Percentiles rank a stretch among this genome's conserved stretches.
These are phyloP conservation scores for Otatea glauca DNA, from an alignment of 176 grass and related monocot genomes.

Conservation along the genomic window DNA sequence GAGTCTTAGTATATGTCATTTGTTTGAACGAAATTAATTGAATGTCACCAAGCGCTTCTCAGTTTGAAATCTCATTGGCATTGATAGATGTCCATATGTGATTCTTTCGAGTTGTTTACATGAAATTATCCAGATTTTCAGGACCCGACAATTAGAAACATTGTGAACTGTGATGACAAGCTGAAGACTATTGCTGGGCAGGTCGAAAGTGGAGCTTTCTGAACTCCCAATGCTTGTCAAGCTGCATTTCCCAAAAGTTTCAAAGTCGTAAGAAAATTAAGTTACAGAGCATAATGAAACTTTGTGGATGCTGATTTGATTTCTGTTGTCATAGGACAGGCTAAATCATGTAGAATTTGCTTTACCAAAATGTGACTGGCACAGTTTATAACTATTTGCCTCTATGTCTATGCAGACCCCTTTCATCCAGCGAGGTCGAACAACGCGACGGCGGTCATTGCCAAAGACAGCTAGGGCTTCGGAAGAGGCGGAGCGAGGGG, in stretches of 20 bases:
- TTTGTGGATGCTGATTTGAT: constrained; percentile 24
- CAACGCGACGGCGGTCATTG: no score
- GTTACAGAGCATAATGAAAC: not conserved
- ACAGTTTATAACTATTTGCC: not conserved
- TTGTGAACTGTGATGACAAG: constrained; percentile 90
- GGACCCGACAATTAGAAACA: constrained; percentile 76
- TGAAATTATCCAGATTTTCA: constrained; percentile 51
- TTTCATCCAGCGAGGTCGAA: no score
- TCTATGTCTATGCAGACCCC: not conserved
- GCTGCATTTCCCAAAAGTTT: constrained; percentile 62
- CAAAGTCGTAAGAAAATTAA: constrained; percentile 6
- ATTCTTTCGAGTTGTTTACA: not conserved
- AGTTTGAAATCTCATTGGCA: not conserved
- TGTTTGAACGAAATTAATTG: not conserved
- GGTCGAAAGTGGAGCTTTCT: constrained; percentile 73
- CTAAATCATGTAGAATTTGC: not conserved
- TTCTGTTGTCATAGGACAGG: not conserved
- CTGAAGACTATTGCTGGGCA: constrained; percentile 79
- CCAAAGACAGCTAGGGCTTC: no score
- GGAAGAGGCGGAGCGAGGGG: no score
- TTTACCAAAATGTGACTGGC: not conserved
- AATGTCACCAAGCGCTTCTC: not conserved
- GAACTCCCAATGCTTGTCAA: constrained; percentile 78
- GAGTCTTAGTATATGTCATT: not conserved
- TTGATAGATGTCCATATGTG: not conserved